Conservation (phyloP, 1,284 basidiomycete genomes). For the Heterobasidion annosum region DNA sequence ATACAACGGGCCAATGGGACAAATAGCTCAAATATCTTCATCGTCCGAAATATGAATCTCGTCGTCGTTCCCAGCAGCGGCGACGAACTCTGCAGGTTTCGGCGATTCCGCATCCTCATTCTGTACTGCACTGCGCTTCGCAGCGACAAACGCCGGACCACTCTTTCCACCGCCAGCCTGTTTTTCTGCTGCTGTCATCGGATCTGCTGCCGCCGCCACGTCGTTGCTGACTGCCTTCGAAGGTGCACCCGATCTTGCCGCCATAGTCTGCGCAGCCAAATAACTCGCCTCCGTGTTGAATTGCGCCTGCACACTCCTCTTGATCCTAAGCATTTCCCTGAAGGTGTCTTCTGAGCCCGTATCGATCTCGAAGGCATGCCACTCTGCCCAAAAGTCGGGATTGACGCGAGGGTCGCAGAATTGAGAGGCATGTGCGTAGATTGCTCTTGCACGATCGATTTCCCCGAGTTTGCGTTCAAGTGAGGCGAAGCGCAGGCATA, state of each 20-base stretch:
- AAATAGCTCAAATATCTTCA: constrained; percentile 39
- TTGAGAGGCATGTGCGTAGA: constrained; percentile 96
- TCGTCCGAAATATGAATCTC: constrained; percentile 84
- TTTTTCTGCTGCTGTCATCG: constrained; percentile 61
- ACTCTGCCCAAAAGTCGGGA: constrained; percentile 91
- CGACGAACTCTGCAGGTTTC: constrained; percentile 7
- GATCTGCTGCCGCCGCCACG: constrained; percentile 29
- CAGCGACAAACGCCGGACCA: constrained; percentile 27
- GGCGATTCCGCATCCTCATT: constrained; percentile 17
- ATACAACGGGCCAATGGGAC: constrained; percentile 7
- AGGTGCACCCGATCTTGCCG: constrained; percentile 47
- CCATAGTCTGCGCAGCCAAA: constrained; percentile 77
- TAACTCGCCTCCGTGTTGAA: constrained; percentile 96
- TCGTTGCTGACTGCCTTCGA: background rate
- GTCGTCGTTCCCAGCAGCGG: constrained; percentile 48
- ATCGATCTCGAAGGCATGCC: constrained; percentile 97
- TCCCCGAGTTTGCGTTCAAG: constrained; percentile 98
- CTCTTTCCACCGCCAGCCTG: constrained; percentile 21
- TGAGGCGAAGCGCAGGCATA: constrained; percentile 93
- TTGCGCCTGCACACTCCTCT: constrained; percentile 94
- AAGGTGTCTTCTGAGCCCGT: constrained; percentile 98
- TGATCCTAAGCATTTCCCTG: constrained; percentile 97
- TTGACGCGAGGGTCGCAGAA: constrained; percentile 95
- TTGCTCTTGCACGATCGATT: constrained; percentile 93
- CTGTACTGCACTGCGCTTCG: constrained; percentile 18